Conservation (phyloP, 2,329 filamentous ascomycete genomes). For the Fusarium beomiforme region DNA sequence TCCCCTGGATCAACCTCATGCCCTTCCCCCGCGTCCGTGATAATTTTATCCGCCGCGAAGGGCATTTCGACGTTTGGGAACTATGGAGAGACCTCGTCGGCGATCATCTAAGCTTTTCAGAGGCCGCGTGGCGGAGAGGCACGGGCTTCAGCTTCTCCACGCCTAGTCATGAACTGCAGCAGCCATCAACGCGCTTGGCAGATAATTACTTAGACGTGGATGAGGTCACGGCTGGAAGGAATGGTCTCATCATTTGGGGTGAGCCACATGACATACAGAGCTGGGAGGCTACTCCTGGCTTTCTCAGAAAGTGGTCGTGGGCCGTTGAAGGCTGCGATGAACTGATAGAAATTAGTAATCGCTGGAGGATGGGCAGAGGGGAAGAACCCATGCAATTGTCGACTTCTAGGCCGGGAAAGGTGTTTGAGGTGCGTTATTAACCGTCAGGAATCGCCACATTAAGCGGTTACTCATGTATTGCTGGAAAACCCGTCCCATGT, state of each 20-base stretch:
- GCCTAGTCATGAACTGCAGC: fast-evolving
- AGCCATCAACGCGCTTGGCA: fast-evolving
- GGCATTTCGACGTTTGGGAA: background rate
- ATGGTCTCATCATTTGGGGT: background rate
- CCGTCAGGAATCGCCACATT: no score
- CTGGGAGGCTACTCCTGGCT: background rate
- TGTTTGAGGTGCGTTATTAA: background rate
- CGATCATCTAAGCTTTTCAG: background rate
- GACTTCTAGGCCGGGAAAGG: fast-evolving
- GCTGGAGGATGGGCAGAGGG: background rate
- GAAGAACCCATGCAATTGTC: slow-evolving; percentile 43
- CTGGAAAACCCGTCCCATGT: no score
- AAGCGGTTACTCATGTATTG: no score
- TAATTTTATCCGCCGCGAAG: background rate
- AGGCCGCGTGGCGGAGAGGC: background rate
- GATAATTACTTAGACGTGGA: background rate
- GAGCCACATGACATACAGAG: background rate
- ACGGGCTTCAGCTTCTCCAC: background rate
- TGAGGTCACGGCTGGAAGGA: background rate
- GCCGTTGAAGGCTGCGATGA: background rate
- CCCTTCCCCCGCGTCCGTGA: background rate
- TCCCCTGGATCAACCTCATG: background rate
- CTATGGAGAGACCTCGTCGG: background rate
- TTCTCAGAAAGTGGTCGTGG: background rate
- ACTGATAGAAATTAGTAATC: background rate